phyloP scores from a whole-genome alignment of 768 basidiomycete genomes.

The Pholiota microspora region DNA sequence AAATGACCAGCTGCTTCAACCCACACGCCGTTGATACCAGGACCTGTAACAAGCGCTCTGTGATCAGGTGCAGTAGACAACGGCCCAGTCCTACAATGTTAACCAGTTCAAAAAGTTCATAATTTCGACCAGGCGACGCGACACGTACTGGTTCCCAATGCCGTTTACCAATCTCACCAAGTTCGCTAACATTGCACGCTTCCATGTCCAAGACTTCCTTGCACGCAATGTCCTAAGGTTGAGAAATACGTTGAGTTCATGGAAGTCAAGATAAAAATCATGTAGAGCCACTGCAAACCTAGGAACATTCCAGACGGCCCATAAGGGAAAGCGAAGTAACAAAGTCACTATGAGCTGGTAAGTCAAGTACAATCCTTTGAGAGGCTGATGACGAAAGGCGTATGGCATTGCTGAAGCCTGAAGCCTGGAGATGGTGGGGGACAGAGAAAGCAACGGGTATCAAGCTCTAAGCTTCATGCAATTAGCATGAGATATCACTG shows the following conservation, averaged over 20 bases:
- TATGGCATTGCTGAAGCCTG: no score
- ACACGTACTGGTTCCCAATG: slow-evolving; percentile 26
- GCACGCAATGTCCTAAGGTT: slow-evolving; percentile 39
- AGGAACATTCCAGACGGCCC: slow-evolving; percentile 39
- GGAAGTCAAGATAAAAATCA: neutral
- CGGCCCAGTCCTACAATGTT: slow-evolving; percentile 33
- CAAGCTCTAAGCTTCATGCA: no score
- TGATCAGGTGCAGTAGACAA: slow-evolving; percentile 32
- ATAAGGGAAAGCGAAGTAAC: slow-evolving; percentile 46
- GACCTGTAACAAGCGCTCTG: slow-evolving; percentile 37
- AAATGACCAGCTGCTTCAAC: slow-evolving; percentile 40
- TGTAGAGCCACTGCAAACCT: slow-evolving; percentile 23
- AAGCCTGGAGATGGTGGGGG: slow-evolving; percentile 4
- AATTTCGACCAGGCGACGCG: neutral
- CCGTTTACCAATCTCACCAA: slow-evolving; percentile 28
- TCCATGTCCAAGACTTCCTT: slow-evolving; percentile 43
- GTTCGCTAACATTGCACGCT: slow-evolving; percentile 35
- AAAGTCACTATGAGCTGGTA: slow-evolving; percentile 39
- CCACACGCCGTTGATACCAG: slow-evolving; percentile 48
- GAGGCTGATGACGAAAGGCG: slow-evolving; percentile 41
- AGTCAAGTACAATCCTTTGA: slow-evolving; percentile 46
- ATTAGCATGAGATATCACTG: neutral
- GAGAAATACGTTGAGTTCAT: neutral
- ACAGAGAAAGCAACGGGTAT: neutral
- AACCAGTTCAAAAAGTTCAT: neutral